Conservation (phyloP, 768 basidiomycete species). For the Trichaptum fuscoviolaceum region DNA sequence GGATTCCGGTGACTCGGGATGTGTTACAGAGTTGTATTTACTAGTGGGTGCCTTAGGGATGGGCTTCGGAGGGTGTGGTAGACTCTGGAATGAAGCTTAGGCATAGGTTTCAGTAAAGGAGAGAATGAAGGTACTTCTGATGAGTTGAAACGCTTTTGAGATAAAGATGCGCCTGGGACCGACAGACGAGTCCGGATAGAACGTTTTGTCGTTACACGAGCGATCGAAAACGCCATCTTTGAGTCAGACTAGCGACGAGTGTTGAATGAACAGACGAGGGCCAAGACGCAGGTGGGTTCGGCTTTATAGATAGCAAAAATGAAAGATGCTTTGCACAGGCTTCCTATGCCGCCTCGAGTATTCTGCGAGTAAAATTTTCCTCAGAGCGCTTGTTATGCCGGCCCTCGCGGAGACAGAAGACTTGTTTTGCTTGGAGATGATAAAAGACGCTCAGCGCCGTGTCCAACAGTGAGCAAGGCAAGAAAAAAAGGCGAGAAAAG, state of each 20-base stretch:
- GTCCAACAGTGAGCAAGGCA: background rate
- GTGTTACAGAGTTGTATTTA: constrained; percentile 35
- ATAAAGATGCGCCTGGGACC: background rate
- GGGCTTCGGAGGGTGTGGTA: background rate
- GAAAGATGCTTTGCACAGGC: background rate
- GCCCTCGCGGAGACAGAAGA: background rate
- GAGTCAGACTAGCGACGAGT: background rate
- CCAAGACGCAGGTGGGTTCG: background rate
- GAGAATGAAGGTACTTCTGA: background rate
- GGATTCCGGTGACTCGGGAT: constrained; percentile 25
- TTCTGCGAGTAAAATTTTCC: background rate
- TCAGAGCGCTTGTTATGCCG: background rate
- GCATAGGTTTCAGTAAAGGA: background rate
- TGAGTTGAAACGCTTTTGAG: background rate
- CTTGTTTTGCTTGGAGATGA: background rate
- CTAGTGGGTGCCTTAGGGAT: constrained; percentile 24
- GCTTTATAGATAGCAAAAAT: background rate
- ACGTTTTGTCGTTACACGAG: background rate
- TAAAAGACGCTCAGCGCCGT: background rate
- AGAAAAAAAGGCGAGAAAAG: background rate
- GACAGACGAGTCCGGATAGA: background rate
- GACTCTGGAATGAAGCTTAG: background rate
- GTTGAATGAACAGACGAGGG: background rate
- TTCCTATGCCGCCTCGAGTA: background rate
- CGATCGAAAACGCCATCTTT: background rate